Evolutionary conservation across 306 rosid genomes (phyloP).

Genomic region (Comarum palustre): DNA sequence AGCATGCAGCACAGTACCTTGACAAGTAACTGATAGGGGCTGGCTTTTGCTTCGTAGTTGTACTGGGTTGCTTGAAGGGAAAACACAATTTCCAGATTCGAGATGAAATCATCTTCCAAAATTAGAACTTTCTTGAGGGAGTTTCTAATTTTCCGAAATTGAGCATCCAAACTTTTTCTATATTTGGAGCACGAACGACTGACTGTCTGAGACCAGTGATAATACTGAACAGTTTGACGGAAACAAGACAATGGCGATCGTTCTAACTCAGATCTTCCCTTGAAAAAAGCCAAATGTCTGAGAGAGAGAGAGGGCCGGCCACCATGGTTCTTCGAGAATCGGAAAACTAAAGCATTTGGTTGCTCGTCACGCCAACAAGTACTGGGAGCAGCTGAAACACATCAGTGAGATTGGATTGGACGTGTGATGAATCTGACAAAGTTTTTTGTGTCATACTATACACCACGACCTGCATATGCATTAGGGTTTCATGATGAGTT

Average conservation of each 20-base stretch:
- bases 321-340: neutral
- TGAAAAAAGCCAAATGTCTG: slow-evolving; percentile 54
- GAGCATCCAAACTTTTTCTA: slow-evolving; percentile 41
- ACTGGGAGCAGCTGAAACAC: neutral
- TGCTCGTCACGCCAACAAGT: slow-evolving; percentile 2
- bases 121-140: slow-evolving; percentile 65
- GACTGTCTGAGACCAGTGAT: slow-evolving; percentile 26
- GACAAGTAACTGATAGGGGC: neutral
- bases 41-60: neutral
- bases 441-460: slow-evolving; percentile 4
- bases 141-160: slow-evolving; percentile 42
- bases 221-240: slow-evolving; percentile 50
- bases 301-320: neutral
- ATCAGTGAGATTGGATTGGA: neutral
- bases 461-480: neutral
- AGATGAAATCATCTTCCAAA: slow-evolving; percentile 41
- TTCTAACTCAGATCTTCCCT: slow-evolving; percentile 69
- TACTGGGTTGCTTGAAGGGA: slow-evolving; percentile 62
- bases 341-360: neutral
- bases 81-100: slow-evolving; percentile 42
- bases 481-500: slow-evolving; percentile 3
- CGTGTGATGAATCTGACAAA: slow-evolving; percentile 5
- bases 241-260: slow-evolving; percentile 59
- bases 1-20: neutral
- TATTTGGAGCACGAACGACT: slow-evolving; percentile 34